Percentiles rank a stretch among this genome's conserved stretches.
phyloP scores from a whole-genome alignment of 371 early-diverging fungal genomes.

The Mucor sp. region DNA sequence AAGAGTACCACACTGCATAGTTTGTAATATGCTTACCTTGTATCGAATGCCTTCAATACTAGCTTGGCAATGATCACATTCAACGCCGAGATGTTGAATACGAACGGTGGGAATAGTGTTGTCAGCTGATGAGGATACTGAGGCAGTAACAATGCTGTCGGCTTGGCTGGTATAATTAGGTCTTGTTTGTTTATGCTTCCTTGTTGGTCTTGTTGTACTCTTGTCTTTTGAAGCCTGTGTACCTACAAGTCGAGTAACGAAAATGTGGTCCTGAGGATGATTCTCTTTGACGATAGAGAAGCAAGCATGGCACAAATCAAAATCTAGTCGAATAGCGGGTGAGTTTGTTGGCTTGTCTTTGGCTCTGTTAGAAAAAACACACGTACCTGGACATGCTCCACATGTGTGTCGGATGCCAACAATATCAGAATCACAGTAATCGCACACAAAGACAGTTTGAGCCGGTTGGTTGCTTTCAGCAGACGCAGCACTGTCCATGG shows the following conservation, averaged over 20 bases:
- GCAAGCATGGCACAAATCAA: conserved; percentile 54
- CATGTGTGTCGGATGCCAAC: conserved; percentile 54
- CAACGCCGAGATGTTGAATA: conserved; percentile 32
- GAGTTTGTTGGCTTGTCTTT: not conserved
- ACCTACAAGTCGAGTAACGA: conserved; percentile 35
- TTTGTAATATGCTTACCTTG: conserved; percentile 47
- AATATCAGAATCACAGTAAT: conserved; percentile 50
- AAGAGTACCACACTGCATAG: not conserved
- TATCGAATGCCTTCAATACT: conserved; percentile 51
- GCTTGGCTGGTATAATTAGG: not conserved
- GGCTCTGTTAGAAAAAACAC: not conserved
- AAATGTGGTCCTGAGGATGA: conserved; percentile 41
- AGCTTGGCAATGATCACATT: conserved; percentile 52
- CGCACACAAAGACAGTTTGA: conserved; percentile 37
- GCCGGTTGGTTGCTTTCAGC: not conserved
- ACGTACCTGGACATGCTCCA: conserved; percentile 31
- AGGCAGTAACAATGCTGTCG: not conserved
- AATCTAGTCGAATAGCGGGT: conserved; percentile 31
- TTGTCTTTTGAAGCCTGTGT: conserved; percentile 3
- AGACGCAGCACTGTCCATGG: not conserved
- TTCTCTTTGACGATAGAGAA: conserved; percentile 34
- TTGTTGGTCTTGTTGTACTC: not conserved
- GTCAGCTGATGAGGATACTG: not conserved
- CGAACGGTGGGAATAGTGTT: conserved; percentile 2
- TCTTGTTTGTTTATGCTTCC: not conserved